Evolutionary conservation across 73 alveolate genomes (phyloP).

Genomic region (Paramecium biaurelia): DNA sequence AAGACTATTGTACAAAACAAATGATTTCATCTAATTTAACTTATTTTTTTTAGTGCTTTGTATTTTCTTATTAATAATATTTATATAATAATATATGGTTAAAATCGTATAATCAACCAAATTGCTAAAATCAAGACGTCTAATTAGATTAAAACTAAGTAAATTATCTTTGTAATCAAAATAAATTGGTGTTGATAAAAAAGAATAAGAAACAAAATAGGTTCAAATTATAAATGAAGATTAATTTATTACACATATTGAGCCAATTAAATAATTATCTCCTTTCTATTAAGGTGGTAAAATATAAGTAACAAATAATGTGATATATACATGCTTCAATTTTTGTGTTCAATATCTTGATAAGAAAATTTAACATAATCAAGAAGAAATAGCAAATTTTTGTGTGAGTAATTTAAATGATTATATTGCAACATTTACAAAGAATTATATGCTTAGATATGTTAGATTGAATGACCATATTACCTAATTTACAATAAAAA

Average conservation of each 20-base stretch:
- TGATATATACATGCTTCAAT: not conserved
- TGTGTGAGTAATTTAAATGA: conserved; percentile 34
- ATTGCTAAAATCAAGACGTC: not conserved
- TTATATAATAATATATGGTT: conserved; percentile 12
- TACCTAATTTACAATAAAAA: conserved; percentile 18
- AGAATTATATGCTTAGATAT: conserved; percentile 58
- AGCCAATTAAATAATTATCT: not conserved
- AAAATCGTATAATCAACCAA: not conserved
- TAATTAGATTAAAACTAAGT: not conserved
- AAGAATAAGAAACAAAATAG: not conserved
- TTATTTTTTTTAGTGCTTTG: not conserved
- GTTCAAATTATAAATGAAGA: not conserved
- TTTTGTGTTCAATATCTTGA: not conserved
- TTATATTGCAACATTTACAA: conserved; percentile 64
- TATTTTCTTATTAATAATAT: not conserved
- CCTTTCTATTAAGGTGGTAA: conserved; percentile 47
- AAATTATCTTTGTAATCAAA: not conserved
- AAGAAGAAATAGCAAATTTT: conserved; percentile 57
- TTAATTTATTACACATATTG: conserved; percentile 14
- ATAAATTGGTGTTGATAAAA: not conserved
- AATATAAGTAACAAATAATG: not conserved
- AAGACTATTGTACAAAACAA: not conserved
- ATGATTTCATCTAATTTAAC: not conserved
- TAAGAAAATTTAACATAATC: conserved; percentile 7
- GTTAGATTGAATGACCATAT: not conserved